phyloP scores from a whole-genome alignment of 257 asterid species.

The Fraxinus anomala region DNA sequence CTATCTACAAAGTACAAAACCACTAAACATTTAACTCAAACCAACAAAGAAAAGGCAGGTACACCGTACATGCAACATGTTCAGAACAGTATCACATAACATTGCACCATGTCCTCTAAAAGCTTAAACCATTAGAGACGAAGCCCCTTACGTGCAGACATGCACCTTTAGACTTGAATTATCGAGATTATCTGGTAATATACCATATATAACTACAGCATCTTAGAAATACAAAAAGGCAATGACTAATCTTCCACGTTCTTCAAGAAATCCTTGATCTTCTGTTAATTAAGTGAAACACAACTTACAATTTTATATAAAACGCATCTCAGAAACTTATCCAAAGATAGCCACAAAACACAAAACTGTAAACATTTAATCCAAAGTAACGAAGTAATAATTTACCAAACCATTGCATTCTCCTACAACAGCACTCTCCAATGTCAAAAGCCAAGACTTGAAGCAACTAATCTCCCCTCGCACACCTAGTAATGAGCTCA shows the following conservation, averaged over 20 bases:
- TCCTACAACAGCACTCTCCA: background rate
- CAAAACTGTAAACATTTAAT: background rate
- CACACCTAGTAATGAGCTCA: slow-evolving; percentile 80
- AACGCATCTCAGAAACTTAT: background rate
- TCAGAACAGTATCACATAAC: background rate
- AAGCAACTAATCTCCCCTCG: slow-evolving; percentile 44
- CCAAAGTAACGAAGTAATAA: background rate
- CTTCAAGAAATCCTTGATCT: too few relatives aligned
- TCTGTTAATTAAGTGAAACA: too few relatives aligned
- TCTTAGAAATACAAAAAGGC: too few relatives aligned
- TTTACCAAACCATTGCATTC: background rate
- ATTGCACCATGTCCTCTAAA: too few relatives aligned
- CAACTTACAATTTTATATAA: too few relatives aligned
- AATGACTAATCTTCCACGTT: too few relatives aligned
- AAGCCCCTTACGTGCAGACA: too few relatives aligned
- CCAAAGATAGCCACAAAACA: too few relatives aligned
- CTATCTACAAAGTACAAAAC: background rate
- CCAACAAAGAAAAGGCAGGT: background rate
- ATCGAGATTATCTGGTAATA: too few relatives aligned
- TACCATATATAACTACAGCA: too few relatives aligned
- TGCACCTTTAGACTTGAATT: too few relatives aligned
- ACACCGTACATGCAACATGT: background rate
- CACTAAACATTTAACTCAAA: background rate
- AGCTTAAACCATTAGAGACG: too few relatives aligned
- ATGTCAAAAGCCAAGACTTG: background rate